Base-by-base conservation (phyloP, 352 stramenopile species). In the Salisapilia sapeloensis region DNA sequence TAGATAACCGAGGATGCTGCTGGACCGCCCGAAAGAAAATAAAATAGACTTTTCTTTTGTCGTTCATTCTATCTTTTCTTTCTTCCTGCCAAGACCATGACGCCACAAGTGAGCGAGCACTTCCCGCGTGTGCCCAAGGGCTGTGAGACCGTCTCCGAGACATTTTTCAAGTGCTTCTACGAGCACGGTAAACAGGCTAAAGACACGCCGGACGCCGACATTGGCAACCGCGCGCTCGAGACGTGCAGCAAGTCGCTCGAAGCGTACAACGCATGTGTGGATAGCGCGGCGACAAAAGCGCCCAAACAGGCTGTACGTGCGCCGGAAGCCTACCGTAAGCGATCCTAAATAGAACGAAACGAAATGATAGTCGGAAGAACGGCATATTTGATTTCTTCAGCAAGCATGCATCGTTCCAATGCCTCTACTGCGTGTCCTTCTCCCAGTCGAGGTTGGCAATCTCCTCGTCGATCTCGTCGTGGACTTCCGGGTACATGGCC, bases 401-500 rank as follows among this genome's bases (percentile, higher is more conserved):
- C 17, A 26, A 38, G 28, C 18, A 12, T 28, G 30, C 3, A 12
- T 35, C 2, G 15, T 17, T 6, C 7, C n/a, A n/a, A n/a, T n/a
- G n/a, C 7, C 5, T 29, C 16, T 55, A 57, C 53, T 84, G 64
- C 42, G 58, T 69, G 61, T 92, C 75, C 65, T 92, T 92, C 48
- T 85, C 70, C 71, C 74, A 92, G 52, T 92, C 74, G 50, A 78
- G 71, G 50, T 79, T 79, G 48, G 69, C 67, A 50, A 90, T 92
- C 52, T 92, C 77, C 35, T 86, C 65, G 38, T 90, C 66, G 44
- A 89, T 89, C 53, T 89, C 77, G 20, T 86, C 69, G 40, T 53
- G 50, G 24, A 90, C 61, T 40, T 87, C 71, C 28, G 77, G 77
- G 60, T 90, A 84, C 66, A 83, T 81, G 48, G 70, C 71, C 36